Base-by-base conservation (phyloP, 345 rosid genomes). In the Murraya paniculata region DNA sequence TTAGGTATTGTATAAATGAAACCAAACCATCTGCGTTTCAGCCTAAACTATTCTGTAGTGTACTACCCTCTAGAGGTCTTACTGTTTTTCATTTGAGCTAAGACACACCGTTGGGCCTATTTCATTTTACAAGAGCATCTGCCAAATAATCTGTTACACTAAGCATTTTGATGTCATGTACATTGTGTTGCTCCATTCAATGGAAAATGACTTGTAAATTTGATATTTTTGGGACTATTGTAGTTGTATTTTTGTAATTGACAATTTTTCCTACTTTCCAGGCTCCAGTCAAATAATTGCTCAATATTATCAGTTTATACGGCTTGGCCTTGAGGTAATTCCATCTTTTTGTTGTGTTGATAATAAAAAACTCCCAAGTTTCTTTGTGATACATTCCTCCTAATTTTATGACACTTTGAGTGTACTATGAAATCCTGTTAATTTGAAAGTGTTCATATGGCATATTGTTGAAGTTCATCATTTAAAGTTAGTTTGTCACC, bases 271-370 rank as follows among this genome's bases (percentile, higher is more conserved):
- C 24, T 18, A 67, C 68, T 25, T 74, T 38, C 56, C 86, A 89
- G 91, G 92, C 30, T 89, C 92, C 25, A 89, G 92, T 72, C 92
- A 89, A 75, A 86, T 89, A 68, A 85, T 89, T 66, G 91, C 89
- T 77, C 88, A 88, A 65, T 86, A 86, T 60, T 86, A 88, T 73
- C 89, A 88, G 72, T 73, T 88, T 6, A 82, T 88, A 28, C 87
- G 89, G 68, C 82, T 86, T 21, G 91, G 91, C 27, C 50, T 79
- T 22, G 85, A 88, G 87, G 83, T 83, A 80, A 76, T 8, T 45
- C 28, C 22, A 53, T 53, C 21, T 24, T 18, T 41, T 25, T 38
- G 24, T 69, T 41, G 27, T 27, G 6, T 27, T 27, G 68, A 61
- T 35, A 27, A 30, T 25, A 48, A 14, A 35, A 13, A 28, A 27